Percentiles rank a stretch among this genome's conserved stretches.
Evolutionary conservation across 768 basidiomycete genomes (phyloP).

Genomic region (Phaeolepiota aurea): DNA sequence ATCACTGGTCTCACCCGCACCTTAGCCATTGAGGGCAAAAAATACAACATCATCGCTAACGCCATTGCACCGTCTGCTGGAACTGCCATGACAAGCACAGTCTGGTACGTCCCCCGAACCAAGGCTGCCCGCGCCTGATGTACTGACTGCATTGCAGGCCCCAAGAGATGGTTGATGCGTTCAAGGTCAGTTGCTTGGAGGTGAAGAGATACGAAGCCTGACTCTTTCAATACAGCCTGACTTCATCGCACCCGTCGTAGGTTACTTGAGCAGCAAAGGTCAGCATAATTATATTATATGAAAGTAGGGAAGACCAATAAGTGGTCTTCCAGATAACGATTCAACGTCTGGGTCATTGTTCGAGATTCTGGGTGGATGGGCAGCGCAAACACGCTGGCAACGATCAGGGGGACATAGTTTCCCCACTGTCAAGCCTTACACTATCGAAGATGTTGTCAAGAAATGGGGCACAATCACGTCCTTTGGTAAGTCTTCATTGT

Average conservation of each 20-base stretch:
- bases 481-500: constrained; percentile 56
- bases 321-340: constrained; percentile 47
- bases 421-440: constrained; percentile 65
- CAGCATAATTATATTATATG: constrained; percentile 3
- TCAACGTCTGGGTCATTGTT: constrained; percentile 70
- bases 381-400: constrained; percentile 90
- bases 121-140: too few relatives aligned
- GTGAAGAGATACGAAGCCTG: too few relatives aligned
- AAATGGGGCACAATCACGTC: constrained; percentile 82
- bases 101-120: constrained; percentile 48
- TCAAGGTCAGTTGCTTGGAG: constrained; percentile 49
- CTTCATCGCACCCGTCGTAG: constrained; percentile 87
- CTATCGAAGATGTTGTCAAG: constrained; percentile 70
- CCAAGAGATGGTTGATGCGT: constrained; percentile 80
- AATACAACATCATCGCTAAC: constrained; percentile 88
- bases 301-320: constrained; percentile 1
- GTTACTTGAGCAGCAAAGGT: constrained; percentile 78
- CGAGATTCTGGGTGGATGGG: constrained; percentile 88
- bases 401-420: constrained; percentile 83
- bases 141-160: too few relatives aligned
- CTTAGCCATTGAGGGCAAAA: constrained; percentile 84
- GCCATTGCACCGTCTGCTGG: constrained; percentile 82
- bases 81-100: constrained; percentile 84
- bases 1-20: constrained; percentile 88
- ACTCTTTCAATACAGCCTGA: too few relatives aligned